Conservation (phyloP, 805 yeast genomes). For the Nakazawaea ambrosiae region DNA sequence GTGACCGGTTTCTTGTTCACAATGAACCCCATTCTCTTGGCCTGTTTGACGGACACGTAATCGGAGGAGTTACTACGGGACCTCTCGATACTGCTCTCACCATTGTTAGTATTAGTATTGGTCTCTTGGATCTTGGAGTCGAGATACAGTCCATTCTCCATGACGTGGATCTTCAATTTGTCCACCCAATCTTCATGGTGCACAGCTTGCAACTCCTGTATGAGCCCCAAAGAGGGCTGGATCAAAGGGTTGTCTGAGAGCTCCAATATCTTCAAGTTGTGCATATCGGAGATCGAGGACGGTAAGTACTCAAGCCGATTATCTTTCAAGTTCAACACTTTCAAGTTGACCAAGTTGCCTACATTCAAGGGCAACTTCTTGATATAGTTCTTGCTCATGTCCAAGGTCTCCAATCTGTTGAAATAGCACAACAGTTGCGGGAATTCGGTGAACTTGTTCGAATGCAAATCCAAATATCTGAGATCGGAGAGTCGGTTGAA, state of each 20-base stretch:
- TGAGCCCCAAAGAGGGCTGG: slow-evolving; percentile 33
- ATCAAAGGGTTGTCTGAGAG: slow-evolving; percentile 56
- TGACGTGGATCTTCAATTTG: slow-evolving; percentile 31
- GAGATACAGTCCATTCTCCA: slow-evolving; percentile 25
- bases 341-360: slow-evolving; percentile 34
- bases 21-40: slow-evolving; percentile 72
- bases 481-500: slow-evolving; percentile 38
- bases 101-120: too few relatives aligned
- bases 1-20: slow-evolving; percentile 29
- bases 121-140: slow-evolving; percentile 24
- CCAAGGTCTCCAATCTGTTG: slow-evolving; percentile 52
- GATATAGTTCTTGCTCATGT: slow-evolving; percentile 52
- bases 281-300: slow-evolving; percentile 42
- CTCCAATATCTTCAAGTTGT: slow-evolving; percentile 49
- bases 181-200: slow-evolving; percentile 37
- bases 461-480: slow-evolving; percentile 59
- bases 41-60: slow-evolving; percentile 51
- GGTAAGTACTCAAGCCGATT: slow-evolving; percentile 53
- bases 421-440: slow-evolving; percentile 38
- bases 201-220: slow-evolving; percentile 27
- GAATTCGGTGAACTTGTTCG: slow-evolving; percentile 45
- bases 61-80: slow-evolving; percentile 32
- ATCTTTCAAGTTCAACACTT: slow-evolving; percentile 53
- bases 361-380: slow-evolving; percentile 38
- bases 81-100: too few relatives aligned